phyloP scores from a whole-genome alignment of 192 early-diverging fungal genomes.

The Umbelopsis isabellina region DNA sequence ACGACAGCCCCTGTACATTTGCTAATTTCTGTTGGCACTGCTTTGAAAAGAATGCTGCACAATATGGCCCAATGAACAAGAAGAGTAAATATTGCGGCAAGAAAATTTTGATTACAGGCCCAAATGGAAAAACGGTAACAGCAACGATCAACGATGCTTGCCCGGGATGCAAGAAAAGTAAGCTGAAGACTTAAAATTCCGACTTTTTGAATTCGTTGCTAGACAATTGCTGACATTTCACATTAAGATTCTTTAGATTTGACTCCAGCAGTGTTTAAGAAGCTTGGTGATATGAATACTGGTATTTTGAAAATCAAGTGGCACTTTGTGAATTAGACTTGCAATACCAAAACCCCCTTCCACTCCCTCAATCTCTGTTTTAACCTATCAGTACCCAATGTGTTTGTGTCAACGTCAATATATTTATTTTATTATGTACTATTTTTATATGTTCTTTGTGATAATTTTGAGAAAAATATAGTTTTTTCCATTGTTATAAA shows the following conservation, averaged over 20 bases:
- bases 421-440: no score
- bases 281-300: slow-evolving; percentile 28
- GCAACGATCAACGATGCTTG: slow-evolving; percentile 50
- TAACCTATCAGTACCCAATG: neutral
- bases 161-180: slow-evolving; percentile 40
- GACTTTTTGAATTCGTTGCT: neutral
- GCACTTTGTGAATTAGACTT: slow-evolving; percentile 15
- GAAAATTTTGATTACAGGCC: slow-evolving; percentile 38
- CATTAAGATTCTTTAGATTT: slow-evolving; percentile 9
- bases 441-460: no score
- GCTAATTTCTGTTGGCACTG: neutral
- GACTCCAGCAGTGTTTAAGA: slow-evolving; percentile 4
- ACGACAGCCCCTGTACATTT: neutral
- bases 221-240: slow-evolving; percentile 12
- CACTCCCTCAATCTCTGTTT: neutral
- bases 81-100: slow-evolving; percentile 41
- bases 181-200: slow-evolving; percentile 33
- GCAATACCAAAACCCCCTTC: neutral
- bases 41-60: slow-evolving; percentile 28
- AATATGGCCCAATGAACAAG: slow-evolving; percentile 41
- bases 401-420: no score
- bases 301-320: slow-evolving; percentile 33
- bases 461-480: no score
- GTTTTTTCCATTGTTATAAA: no score
- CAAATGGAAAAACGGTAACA: slow-evolving; percentile 38